phyloP scores from a whole-genome alignment of 169 alveolate genomes.

The Eimeria maxima region DNA sequence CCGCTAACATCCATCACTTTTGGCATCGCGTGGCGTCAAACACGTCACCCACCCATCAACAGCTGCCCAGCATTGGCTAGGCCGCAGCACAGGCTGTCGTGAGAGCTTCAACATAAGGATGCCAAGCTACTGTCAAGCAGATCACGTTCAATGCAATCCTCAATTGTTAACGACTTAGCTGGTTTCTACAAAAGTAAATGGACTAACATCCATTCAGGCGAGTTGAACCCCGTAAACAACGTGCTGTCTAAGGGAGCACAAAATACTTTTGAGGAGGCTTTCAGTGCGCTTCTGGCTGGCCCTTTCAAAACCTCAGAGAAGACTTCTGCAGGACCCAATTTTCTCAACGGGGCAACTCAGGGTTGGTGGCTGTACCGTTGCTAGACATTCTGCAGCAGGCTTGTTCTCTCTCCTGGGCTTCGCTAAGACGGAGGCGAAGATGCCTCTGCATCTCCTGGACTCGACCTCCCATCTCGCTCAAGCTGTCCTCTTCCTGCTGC shows the following conservation, averaged over 20 bases:
- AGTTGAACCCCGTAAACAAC: not conserved
- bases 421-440: slow-evolving; percentile 71
- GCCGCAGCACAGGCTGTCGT: not conserved
- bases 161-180: not conserved
- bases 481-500: not conserved
- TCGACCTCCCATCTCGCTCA: slow-evolving; percentile 68
- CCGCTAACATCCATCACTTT: not conserved
- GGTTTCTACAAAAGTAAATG: not conserved
- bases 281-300: not conserved
- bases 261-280: not conserved
- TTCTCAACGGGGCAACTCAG: not conserved
- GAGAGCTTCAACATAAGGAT: not conserved
- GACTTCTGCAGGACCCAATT: not conserved
- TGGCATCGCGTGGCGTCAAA: not conserved
- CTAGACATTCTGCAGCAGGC: slow-evolving; percentile 2
- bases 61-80: not conserved
- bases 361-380: slow-evolving; percentile 16
- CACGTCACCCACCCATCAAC: not conserved
- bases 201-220: not conserved
- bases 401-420: slow-evolving; percentile 68
- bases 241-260: too few species aligned
- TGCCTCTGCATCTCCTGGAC: slow-evolving; percentile 65
- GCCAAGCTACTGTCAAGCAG: not conserved
- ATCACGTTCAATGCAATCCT: not conserved
- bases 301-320: not conserved